phyloP scores from a whole-genome alignment of 768 basidiomycete genomes.

The Serendipita indica region DNA sequence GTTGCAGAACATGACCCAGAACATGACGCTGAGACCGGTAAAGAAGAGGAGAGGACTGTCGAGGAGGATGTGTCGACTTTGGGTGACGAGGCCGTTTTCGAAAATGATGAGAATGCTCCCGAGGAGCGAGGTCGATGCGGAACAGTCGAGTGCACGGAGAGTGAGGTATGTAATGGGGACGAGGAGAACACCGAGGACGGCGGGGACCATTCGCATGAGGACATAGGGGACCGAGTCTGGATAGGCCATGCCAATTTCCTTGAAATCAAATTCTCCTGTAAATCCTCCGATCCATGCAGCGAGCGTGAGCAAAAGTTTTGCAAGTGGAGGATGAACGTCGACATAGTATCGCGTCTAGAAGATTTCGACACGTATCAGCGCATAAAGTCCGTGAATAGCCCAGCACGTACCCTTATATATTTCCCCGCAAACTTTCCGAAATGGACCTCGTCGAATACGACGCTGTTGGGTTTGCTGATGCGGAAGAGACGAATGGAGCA shows the following conservation, averaged over 20 bases:
- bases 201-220: constrained; percentile 94
- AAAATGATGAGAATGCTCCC: constrained; percentile 86
- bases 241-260: constrained; percentile 76
- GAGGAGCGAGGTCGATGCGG: constrained; percentile 81
- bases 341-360: constrained; percentile 64
- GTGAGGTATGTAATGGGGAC: constrained; percentile 88
- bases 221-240: constrained; percentile 67
- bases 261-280: constrained; percentile 89
- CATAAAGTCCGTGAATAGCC: background rate
- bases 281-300: constrained; percentile 79
- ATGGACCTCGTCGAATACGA: constrained; percentile 99
- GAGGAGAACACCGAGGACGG: constrained; percentile 72
- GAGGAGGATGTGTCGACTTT: constrained; percentile 91
- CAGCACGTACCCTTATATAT: constrained; percentile 45
- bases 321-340: constrained; percentile 95
- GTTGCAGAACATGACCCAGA: constrained; percentile 84
- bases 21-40: constrained; percentile 74
- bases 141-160: constrained; percentile 80
- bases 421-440: constrained; percentile 94
- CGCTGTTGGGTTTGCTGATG: constrained; percentile 72
- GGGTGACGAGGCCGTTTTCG: constrained; percentile 91
- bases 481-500: constrained; percentile 72
- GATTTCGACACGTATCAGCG: background rate
- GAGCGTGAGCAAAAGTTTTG: constrained; percentile 88
- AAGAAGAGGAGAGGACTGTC: constrained; percentile 99